A percentile compares a stretch with the other conserved stretches of the same genome.
Evolutionary conservation across 106 monocot genomes (phyloP).

Genomic region (Allium sativum): DNA sequence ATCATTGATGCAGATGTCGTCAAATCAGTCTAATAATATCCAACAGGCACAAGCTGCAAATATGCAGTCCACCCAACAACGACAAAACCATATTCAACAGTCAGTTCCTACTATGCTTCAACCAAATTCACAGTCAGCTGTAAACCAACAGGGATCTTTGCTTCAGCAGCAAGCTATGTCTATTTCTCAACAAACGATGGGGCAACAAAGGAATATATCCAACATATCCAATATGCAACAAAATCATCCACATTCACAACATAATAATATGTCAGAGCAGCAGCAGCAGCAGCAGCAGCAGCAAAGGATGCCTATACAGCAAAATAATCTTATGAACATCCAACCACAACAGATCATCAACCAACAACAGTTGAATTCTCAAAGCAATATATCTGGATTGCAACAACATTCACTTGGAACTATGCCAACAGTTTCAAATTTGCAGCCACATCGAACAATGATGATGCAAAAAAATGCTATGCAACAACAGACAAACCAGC

Average conservation of each 20-base stretch:
- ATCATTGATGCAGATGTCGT: conserved; percentile 51
- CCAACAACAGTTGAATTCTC: conserved; percentile 17
- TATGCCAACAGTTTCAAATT: conserved; percentile 19
- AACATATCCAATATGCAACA: conserved; percentile 38
- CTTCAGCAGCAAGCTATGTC: conserved; percentile 21
- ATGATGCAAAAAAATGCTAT: conserved; percentile 34
- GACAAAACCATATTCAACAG: conserved; percentile 48
- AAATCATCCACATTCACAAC: conserved; percentile 42
- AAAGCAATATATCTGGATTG: conserved; percentile 22
- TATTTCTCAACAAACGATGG: conserved; percentile 40
- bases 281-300: conserved; percentile 56
- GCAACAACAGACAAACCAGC: conserved; percentile 37
- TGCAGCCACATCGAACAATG: conserved; percentile 35
- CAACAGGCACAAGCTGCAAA: conserved; percentile 41
- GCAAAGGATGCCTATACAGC: conserved; percentile 43
- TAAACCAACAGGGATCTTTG: conserved; percentile 23
- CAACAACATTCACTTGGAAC: conserved; percentile 44
- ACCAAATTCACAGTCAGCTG: conserved; percentile 33
- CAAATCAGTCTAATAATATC: conserved; percentile 34
- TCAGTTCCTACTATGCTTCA: conserved; percentile 35
- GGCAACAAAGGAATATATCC: conserved; percentile 43
- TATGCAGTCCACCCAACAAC: conserved; percentile 38
- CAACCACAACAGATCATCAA: conserved; percentile 50
- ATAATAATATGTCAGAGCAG: conserved; percentile 40
- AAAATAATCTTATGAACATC: conserved; percentile 54